These are phyloP conservation scores for Davidsoniella australis DNA, from an alignment of 2,329 filamentous ascomycete species.

Conservation along the genomic window DNA sequence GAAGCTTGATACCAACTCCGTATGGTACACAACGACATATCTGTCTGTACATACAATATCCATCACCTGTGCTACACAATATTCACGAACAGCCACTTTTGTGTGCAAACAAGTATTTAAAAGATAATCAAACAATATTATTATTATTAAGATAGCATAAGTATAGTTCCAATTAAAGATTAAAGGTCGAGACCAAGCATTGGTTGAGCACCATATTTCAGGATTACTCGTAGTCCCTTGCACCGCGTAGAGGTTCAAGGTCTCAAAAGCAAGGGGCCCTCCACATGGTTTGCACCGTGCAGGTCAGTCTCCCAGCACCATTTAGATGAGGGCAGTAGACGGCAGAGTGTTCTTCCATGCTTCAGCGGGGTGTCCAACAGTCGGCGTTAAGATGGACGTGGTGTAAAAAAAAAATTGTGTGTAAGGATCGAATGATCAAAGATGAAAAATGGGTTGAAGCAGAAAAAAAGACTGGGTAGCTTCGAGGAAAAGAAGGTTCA, in stretches of 20 bases:
- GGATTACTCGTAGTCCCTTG: conserved; percentile 13
- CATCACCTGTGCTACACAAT: no score
- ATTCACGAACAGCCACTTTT: no score
- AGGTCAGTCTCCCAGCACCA: not conserved
- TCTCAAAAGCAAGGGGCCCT: conserved; percentile 15
- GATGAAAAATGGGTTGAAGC: conserved; percentile 1
- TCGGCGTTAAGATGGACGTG: conserved; percentile 22
- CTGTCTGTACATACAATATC: no score
- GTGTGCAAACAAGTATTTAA: no score
- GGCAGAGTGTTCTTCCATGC: conserved; percentile 12
- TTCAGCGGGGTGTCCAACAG: conserved; percentile 20
- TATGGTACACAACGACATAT: no score
- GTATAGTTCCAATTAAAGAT: not conserved
- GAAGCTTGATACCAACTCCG: no score
- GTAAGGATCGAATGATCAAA: conserved; percentile 2
- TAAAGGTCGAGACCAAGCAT: conserved; percentile 9
- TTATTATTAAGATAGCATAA: no score
- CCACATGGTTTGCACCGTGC: conserved; percentile 13
- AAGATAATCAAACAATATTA: no score
- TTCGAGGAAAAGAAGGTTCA: conserved; percentile 1
- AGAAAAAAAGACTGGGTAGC: not conserved
- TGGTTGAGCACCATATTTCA: conserved; percentile 1
- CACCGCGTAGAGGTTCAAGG: conserved; percentile 17
- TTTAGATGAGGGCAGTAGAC: not conserved
- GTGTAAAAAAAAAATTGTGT: conserved; percentile 11